Conservation (phyloP, 2,329 filamentous ascomycete genomes). For the Alternaria gansuensis region DNA sequence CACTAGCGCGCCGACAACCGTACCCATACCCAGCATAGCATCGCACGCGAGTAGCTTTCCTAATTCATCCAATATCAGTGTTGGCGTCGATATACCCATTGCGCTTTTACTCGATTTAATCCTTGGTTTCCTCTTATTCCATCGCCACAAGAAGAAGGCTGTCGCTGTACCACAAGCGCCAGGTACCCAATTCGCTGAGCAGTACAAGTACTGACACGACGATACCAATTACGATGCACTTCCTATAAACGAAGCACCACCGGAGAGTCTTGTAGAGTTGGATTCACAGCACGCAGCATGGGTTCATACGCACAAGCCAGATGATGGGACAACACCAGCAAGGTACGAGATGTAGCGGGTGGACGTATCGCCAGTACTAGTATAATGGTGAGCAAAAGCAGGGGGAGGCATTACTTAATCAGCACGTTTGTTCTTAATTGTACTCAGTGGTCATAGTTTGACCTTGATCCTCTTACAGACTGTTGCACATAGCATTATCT, state of each 20-base stretch:
- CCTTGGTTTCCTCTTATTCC: conserved; percentile 5
- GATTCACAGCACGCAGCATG: conserved; percentile 2
- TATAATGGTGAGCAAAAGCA: too few relatives aligned
- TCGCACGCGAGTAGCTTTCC: conserved; percentile 2
- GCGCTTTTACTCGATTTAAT: conserved; percentile 4
- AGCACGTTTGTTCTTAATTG: too few relatives aligned
- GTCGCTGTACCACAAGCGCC: neutral
- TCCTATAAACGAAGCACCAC: neutral
- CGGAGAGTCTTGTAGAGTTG: conserved; percentile 1
- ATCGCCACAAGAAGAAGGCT: conserved; percentile 6
- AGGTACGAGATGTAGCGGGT: conserved; percentile 2
- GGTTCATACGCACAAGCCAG: neutral
- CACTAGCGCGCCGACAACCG: neutral
- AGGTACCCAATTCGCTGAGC: neutral
- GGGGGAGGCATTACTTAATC: neutral
- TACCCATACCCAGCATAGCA: neutral
- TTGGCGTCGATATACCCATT: conserved; percentile 7
- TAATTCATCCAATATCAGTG: conserved; percentile 7
- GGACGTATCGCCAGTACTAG: neutral
- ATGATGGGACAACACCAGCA: neutral
- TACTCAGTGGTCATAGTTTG: neutral
- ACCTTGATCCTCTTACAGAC: too few relatives aligned
- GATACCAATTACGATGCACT: neutral
- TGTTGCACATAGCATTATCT: neutral
- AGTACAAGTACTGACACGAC: neutral